phyloP scores from a whole-genome alignment of 495 filamentous ascomycete species.

The Penicillium samsonianum region DNA sequence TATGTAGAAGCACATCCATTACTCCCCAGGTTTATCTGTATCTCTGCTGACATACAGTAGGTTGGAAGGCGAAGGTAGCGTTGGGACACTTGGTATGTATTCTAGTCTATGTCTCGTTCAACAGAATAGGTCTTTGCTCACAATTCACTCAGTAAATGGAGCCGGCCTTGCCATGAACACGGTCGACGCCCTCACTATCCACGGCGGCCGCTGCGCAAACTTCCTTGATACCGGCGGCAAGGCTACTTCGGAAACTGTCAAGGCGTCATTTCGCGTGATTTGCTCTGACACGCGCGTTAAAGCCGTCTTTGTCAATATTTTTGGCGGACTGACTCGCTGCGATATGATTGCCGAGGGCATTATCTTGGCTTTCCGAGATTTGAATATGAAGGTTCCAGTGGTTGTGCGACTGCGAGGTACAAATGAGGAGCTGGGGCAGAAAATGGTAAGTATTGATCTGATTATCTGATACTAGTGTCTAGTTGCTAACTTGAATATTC shows the following conservation, averaged over 20 bases:
- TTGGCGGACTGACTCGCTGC: slow-evolving; percentile 79
- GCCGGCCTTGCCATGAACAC: slow-evolving; percentile 94
- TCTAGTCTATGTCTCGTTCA: not conserved
- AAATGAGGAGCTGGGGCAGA: slow-evolving; percentile 74
- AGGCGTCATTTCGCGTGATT: slow-evolving; percentile 71
- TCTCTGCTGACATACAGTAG: slow-evolving; percentile 28
- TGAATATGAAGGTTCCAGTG: slow-evolving; percentile 70
- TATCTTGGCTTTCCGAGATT: slow-evolving; percentile 72
- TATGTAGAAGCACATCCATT: slow-evolving; percentile 19
- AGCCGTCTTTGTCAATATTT: slow-evolving; percentile 85
- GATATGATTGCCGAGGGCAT: slow-evolving; percentile 91
- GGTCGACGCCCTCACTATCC: slow-evolving; percentile 69
- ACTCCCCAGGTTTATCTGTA: not conserved
- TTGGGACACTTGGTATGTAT: slow-evolving; percentile 64
- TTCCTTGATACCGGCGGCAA: slow-evolving; percentile 92
- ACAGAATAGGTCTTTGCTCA: not conserved
- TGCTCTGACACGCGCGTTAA: slow-evolving; percentile 70
- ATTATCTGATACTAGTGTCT: not conserved
- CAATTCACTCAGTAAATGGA: slow-evolving; percentile 63
- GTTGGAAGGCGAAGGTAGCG: slow-evolving; percentile 51
- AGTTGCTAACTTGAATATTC: slow-evolving; percentile 16
- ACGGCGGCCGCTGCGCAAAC: slow-evolving; percentile 68
- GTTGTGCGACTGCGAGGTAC: slow-evolving; percentile 84
- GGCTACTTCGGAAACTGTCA: slow-evolving; percentile 82
- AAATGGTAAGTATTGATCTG: slow-evolving; percentile 53